These are phyloP conservation scores for Fusarium falciforme DNA, from an alignment of 2,329 filamentous ascomycete genomes.

Conservation along the genomic window DNA sequence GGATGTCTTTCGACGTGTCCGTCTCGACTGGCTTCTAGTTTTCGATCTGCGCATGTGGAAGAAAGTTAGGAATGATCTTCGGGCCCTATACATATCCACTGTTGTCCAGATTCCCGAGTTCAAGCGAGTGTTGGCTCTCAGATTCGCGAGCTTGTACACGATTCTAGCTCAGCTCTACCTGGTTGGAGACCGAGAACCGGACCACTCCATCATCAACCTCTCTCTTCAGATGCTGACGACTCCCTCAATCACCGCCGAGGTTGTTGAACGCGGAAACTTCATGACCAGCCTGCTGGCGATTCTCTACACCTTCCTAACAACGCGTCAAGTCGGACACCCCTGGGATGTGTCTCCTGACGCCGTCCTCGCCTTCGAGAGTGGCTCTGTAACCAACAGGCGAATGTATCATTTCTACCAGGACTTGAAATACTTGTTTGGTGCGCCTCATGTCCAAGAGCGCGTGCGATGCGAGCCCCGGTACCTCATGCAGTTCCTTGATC, in stretches of 20 bases:
- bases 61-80: constrained; percentile 87
- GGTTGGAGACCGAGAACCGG: constrained; percentile 94
- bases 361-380: constrained; percentile 91
- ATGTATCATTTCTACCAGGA: constrained; percentile 99
- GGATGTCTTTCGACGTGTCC: constrained; percentile 88
- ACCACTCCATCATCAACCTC: constrained; percentile 98
- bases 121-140: constrained; percentile 90
- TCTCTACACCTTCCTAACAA: constrained; percentile 96
- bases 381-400: constrained; percentile 91
- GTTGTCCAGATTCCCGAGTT: constrained; percentile 96
- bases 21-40: constrained; percentile 92
- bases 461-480: constrained; percentile 88
- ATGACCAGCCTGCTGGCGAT: constrained; percentile 95
- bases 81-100: constrained; percentile 95
- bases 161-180: constrained; percentile 93
- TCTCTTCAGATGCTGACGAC: constrained; percentile 97
- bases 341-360: constrained; percentile 88
- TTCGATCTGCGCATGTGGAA: constrained; percentile 98
- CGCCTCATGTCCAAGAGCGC: constrained; percentile 86
- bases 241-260: constrained; percentile 94
- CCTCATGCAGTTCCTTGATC: constrained; percentile 91
- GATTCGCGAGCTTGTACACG: constrained; percentile 96
- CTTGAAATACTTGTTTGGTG: constrained; percentile 89
- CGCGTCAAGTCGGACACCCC: constrained; percentile 93
- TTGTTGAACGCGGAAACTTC: constrained; percentile 95